phyloP scores from a whole-genome alignment of 768 basidiomycete species.

The Daedalea quercina region DNA sequence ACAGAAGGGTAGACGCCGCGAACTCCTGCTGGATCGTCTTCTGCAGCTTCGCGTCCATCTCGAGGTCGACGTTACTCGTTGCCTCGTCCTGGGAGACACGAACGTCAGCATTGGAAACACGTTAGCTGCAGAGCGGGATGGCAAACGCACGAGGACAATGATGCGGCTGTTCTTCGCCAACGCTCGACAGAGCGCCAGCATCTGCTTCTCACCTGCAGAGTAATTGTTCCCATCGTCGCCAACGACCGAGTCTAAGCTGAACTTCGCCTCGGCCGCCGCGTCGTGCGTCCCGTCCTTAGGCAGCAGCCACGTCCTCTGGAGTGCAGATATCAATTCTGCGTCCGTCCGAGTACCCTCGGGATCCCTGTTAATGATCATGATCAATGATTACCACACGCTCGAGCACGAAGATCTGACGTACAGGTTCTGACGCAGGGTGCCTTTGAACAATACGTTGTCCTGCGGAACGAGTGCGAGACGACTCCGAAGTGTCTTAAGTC shows the following conservation, averaged over 20 bases:
- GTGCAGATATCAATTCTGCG: constrained; percentile 46
- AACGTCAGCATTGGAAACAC: neutral
- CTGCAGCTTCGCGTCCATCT: constrained; percentile 87
- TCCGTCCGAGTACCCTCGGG: constrained; percentile 39
- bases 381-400: constrained; percentile 47
- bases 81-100: constrained; percentile 54
- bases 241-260: constrained; percentile 54
- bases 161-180: constrained; percentile 65
- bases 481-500: constrained; percentile 45
- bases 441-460: constrained; percentile 73
- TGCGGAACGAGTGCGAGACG: constrained; percentile 64
- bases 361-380: constrained; percentile 62
- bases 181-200: constrained; percentile 80
- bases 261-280: constrained; percentile 52
- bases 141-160: constrained; percentile 53
- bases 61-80: constrained; percentile 81
- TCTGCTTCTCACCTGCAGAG: constrained; percentile 79
- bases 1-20: constrained; percentile 58
- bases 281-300: constrained; percentile 40
- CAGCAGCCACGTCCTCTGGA: constrained; percentile 56
- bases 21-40: constrained; percentile 84
- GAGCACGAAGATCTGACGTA: constrained; percentile 21
- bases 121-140: neutral
- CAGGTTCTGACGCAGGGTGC: constrained; percentile 70
- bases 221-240: constrained; percentile 54